These are phyloP conservation scores for Simplicillium aogashimaense DNA, from an alignment of 2,329 filamentous ascomycete genomes.

Conservation along the genomic window DNA sequence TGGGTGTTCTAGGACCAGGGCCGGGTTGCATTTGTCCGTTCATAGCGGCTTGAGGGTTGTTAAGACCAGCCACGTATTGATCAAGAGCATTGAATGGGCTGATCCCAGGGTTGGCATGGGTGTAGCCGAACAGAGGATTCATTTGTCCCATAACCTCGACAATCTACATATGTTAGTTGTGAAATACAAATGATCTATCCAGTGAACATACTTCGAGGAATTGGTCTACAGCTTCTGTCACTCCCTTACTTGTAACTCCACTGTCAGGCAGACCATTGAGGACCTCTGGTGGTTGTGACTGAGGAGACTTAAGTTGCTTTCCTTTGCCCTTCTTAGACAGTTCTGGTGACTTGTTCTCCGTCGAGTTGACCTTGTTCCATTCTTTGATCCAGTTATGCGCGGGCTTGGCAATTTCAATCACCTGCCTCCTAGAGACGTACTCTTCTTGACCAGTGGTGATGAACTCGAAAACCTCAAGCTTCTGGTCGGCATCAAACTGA, in stretches of 20 bases:
- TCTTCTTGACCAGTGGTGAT: conserved; percentile 69
- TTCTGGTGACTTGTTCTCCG: conserved; percentile 53
- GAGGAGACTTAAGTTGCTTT: conserved; percentile 49
- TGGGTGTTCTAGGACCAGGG: conserved; percentile 38
- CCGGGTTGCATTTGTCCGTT: conserved; percentile 40
- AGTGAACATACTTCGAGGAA: conserved; percentile 48
- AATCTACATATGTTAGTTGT: conserved; percentile 33
- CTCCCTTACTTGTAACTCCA: conserved; percentile 47
- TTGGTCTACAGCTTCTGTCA: conserved; percentile 51
- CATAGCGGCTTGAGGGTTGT: conserved; percentile 28
- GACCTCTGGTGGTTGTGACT: conserved; percentile 46
- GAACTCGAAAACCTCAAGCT: conserved; percentile 80
- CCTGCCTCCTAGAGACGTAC: conserved; percentile 62
- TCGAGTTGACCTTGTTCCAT: conserved; percentile 48
- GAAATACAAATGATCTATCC: neutral
- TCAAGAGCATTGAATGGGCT: conserved; percentile 50
- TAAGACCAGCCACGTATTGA: conserved; percentile 43
- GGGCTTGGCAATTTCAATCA: conserved; percentile 51
- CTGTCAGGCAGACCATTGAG: conserved; percentile 48
- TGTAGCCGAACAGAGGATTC: conserved; percentile 52
- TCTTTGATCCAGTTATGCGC: conserved; percentile 57
- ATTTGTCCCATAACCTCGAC: conserved; percentile 58
- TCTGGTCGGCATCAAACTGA: conserved; percentile 68
- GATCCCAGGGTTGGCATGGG: conserved; percentile 41
- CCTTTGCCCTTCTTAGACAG: conserved; percentile 58